Evolutionary conservation across 805 yeast species (phyloP).

Genomic region (Yamadazyma laniorum): DNA sequence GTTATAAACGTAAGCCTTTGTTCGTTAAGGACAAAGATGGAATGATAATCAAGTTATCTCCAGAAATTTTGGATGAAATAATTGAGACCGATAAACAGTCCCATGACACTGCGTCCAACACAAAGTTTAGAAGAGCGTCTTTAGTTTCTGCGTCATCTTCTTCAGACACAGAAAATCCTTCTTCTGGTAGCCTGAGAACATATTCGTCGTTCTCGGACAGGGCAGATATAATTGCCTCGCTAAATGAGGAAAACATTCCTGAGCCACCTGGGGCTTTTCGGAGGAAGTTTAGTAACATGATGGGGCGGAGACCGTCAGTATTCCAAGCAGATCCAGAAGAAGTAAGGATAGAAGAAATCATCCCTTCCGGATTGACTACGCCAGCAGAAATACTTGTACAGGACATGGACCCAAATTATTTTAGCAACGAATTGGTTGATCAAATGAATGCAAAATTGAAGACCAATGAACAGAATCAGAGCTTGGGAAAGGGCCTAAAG

Average conservation of each 20-base stretch:
- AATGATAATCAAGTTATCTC: constrained; percentile 38
- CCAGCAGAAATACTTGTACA: constrained; percentile 42
- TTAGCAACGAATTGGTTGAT: constrained; percentile 13
- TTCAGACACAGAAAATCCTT: constrained; percentile 12
- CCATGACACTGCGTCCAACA: constrained; percentile 1
- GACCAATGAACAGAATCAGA: not conserved
- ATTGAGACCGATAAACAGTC: constrained; percentile 14
- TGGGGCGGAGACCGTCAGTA: constrained; percentile 42
- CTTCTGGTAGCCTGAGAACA: constrained; percentile 6
- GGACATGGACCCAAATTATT: constrained; percentile 29
- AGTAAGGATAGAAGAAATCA: constrained; percentile 36
- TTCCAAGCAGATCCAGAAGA: constrained; percentile 38
- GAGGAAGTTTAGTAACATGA: constrained; percentile 34
- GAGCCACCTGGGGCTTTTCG: constrained; percentile 31
- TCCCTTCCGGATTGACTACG: constrained; percentile 38
- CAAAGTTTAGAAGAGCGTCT: constrained; percentile 11
- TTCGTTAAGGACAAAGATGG: constrained; percentile 47
- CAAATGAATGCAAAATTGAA: constrained; percentile 11
- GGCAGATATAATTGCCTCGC: constrained; percentile 12
- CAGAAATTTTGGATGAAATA: constrained; percentile 34
- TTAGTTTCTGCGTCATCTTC: constrained; percentile 14
- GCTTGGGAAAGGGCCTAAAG: constrained; percentile 24
- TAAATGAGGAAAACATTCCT: constrained; percentile 18
- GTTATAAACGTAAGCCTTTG: constrained; percentile 74
- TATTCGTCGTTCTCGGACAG: constrained; percentile 11